phyloP scores from a whole-genome alignment of 1,139 yeast genomes.

The Arxiozyma telluris region DNA sequence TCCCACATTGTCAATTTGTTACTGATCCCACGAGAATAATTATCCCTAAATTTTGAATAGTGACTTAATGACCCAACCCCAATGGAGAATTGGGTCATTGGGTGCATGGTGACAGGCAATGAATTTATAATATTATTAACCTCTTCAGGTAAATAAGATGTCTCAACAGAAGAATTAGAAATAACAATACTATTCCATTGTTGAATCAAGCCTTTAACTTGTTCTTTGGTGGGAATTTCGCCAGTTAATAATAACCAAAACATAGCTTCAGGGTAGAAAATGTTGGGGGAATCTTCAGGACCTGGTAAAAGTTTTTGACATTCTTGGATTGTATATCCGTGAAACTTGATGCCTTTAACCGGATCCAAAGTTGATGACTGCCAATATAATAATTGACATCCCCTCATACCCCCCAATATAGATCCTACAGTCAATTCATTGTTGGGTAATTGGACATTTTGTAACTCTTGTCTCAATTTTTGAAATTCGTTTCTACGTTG shows the following conservation, averaged over 20 bases:
- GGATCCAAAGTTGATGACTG: constrained; percentile 48
- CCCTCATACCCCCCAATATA: constrained; percentile 49
- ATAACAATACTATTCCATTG: constrained; percentile 39
- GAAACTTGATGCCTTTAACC: constrained; percentile 45
- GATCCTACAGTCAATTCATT: constrained; percentile 40
- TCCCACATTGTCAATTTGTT: constrained; percentile 87
- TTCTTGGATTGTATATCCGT: constrained; percentile 44
- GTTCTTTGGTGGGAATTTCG: constrained; percentile 70
- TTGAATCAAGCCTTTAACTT: constrained; percentile 64
- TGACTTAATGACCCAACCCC: constrained; percentile 88
- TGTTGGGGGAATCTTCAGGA: constrained; percentile 26
- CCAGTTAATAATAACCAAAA: constrained; percentile 91
- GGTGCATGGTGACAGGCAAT: constrained; percentile 82
- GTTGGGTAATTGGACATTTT: constrained; percentile 24
- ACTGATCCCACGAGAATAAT: constrained; percentile 74
- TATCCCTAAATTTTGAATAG: constrained; percentile 83
- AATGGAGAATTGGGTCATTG: constrained; percentile 95
- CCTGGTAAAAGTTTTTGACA: constrained; percentile 40
- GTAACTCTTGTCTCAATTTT: constrained; percentile 33
- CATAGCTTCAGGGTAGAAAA: constrained; percentile 78
- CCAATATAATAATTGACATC: constrained; percentile 44
- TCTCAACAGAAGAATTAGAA: neutral
- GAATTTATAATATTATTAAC: constrained; percentile 74
- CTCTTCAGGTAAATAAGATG: constrained; percentile 23
- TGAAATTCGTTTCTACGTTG: constrained; percentile 33